A percentile compares a stretch with the other conserved stretches of the same genome.
Evolutionary conservation across 2,329 filamentous ascomycete genomes (phyloP).

Genomic region (Aspergillus sp.): DNA sequence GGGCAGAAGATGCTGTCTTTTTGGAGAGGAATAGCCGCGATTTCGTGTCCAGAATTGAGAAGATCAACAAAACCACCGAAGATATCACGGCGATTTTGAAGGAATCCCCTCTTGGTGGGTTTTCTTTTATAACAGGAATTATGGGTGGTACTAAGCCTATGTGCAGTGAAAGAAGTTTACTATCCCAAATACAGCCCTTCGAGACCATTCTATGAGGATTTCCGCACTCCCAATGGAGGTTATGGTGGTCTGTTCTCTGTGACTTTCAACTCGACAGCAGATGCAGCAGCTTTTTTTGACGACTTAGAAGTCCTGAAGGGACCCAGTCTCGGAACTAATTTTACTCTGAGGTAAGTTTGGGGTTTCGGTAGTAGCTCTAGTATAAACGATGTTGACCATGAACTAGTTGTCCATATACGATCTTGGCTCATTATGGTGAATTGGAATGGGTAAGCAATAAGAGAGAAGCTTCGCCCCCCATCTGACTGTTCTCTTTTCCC

Average conservation of each 20-base stretch:
- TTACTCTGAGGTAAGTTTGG: constrained; percentile 63
- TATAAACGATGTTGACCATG: constrained; percentile 8
- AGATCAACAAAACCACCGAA: constrained; percentile 83
- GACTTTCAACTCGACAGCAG: constrained; percentile 65
- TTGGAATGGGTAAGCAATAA: constrained; percentile 69
- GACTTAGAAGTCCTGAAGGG: constrained; percentile 83
- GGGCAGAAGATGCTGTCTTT: constrained; percentile 90
- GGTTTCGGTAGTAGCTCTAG: not conserved
- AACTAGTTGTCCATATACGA: constrained; percentile 73
- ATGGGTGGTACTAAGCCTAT: constrained; percentile 21
- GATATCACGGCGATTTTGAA: constrained; percentile 69
- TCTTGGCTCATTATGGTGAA: constrained; percentile 88
- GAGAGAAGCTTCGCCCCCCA: not conserved
- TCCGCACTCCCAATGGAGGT: constrained; percentile 67
- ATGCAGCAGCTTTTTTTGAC: constrained; percentile 81
- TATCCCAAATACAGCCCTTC: constrained; percentile 80
- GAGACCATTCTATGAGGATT: constrained; percentile 70
- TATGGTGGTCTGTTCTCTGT: constrained; percentile 88
- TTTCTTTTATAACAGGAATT: not conserved
- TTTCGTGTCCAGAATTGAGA: constrained; percentile 74
- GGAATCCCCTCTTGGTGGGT: constrained; percentile 48
- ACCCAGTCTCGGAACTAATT: constrained; percentile 92
- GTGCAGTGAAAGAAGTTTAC: constrained; percentile 69
- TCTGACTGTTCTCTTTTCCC: not conserved
- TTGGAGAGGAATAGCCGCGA: constrained; percentile 95